A percentile compares a stretch with the other conserved stretches of the same genome.
These are phyloP conservation scores for Penicillium parvum DNA, from an alignment of 495 filamentous ascomycete species.

Conservation along the genomic window DNA sequence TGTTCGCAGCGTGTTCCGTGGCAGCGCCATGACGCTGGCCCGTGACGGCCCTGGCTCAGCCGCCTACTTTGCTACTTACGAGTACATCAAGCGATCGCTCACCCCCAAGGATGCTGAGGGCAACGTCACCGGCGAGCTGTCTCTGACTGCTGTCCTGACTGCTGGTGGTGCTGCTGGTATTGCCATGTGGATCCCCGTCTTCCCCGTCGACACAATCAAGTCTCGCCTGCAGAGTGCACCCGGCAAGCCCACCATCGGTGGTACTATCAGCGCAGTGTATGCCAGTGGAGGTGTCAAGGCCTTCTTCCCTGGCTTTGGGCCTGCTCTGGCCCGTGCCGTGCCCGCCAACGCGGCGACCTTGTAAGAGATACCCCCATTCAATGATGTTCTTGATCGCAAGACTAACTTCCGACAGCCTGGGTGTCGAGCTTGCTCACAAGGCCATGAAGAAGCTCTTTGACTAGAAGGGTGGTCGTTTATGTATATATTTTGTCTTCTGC, in stretches of 20 bases:
- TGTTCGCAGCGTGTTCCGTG: conserved; percentile 84
- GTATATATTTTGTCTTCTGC: conserved; percentile 18
- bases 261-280: conserved; percentile 75
- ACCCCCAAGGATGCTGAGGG: conserved; percentile 83
- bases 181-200: conserved; percentile 99
- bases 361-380: conserved; percentile 25
- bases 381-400: background rate
- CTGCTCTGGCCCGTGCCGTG: conserved; percentile 86
- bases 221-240: conserved; percentile 87
- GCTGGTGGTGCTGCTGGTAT: conserved; percentile 90
- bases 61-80: conserved; percentile 96
- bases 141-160: conserved; percentile 73
- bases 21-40: conserved; percentile 83
- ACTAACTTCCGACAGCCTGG: conserved; percentile 47
- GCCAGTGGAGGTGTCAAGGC: conserved; percentile 77
- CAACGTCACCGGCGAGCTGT: conserved; percentile 63
- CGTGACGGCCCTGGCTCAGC: conserved; percentile 90
- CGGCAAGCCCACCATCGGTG: conserved; percentile 76
- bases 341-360: conserved; percentile 86
- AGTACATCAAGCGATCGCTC: conserved; percentile 82
- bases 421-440: conserved; percentile 78
- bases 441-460: conserved; percentile 71
- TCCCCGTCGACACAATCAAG: conserved; percentile 97
- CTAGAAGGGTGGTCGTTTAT: conserved; percentile 12
- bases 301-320: conserved; percentile 96